A percentile compares a stretch with the other conserved stretches of the same genome.
These are phyloP conservation scores for Bolboschoenus planiculmis DNA, from an alignment of 176 grass and related monocot genomes.

Conservation along the genomic window DNA sequence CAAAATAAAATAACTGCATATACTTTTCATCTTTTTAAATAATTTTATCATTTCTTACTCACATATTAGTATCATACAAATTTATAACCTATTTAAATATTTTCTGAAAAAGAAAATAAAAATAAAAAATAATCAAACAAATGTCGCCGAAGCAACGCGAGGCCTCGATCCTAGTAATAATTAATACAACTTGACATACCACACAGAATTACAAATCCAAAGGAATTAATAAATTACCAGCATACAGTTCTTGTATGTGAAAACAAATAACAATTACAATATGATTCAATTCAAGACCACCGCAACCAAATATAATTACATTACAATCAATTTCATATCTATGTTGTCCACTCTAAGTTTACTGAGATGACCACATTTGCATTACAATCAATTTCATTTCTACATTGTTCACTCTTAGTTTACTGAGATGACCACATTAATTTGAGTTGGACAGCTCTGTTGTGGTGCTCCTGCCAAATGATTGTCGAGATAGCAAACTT, in stretches of 20 bases:
- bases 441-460: neutral
- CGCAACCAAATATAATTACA: neutral
- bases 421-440: neutral
- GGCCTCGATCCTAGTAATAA: too few relatives aligned
- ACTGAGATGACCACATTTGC: neutral
- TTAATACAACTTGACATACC: neutral
- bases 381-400: neutral
- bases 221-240: neutral
- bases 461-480: neutral
- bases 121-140: too few relatives aligned
- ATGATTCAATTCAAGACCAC: too few relatives aligned
- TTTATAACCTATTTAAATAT: too few relatives aligned
- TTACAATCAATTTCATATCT: neutral
- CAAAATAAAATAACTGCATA: too few relatives aligned
- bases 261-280: neutral
- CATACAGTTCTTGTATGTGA: neutral
- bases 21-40: too few relatives aligned
- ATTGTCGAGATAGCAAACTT: neutral
- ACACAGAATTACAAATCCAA: neutral
- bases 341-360: neutral
- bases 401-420: neutral
- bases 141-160: too few relatives aligned
- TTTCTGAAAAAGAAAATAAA: too few relatives aligned
- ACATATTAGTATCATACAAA: too few relatives aligned
- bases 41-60: too few relatives aligned